Evolutionary conservation across 2,329 filamentous ascomycete genomes (phyloP).

Genomic region (Tolypocladium paradoxum): DNA sequence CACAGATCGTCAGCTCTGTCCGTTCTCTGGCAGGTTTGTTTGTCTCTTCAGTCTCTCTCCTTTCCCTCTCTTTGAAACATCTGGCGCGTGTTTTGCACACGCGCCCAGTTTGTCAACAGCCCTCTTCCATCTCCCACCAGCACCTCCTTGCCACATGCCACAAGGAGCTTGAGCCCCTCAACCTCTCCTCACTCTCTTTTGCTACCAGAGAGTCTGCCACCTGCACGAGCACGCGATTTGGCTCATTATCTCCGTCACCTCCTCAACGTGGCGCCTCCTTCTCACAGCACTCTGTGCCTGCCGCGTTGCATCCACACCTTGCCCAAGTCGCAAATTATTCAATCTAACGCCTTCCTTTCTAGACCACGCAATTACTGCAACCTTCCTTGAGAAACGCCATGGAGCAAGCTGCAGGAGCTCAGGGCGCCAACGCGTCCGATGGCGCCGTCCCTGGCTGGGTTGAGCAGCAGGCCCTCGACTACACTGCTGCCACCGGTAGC

Average conservation of each 20-base stretch:
- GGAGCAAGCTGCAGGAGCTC: slow-evolving; percentile 1
- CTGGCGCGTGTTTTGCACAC: neutral
- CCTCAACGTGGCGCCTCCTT: neutral
- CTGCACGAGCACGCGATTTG: neutral
- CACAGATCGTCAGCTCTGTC: neutral
- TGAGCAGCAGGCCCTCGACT: slow-evolving; percentile 35
- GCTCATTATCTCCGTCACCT: neutral
- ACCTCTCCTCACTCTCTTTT: neutral
- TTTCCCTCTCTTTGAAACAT: neutral
- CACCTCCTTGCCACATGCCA: neutral
- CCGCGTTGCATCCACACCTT: neutral
- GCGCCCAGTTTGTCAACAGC: neutral
- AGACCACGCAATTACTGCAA: neutral
- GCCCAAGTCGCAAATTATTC: neutral
- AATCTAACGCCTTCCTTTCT: neutral
- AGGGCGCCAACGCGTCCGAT: slow-evolving; percentile 10
- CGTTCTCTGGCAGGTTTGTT: neutral
- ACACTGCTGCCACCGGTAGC: slow-evolving; percentile 19
- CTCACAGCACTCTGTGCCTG: neutral
- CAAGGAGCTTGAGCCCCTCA: neutral
- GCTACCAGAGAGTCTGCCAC: neutral
- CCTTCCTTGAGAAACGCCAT: neutral
- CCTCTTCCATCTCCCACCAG: neutral
- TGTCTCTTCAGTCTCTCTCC: neutral
- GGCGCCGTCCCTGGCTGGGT: slow-evolving; percentile 32